Base-by-base conservation (phyloP, 164 flowering plant genomes). In the Sedum album region DNA sequence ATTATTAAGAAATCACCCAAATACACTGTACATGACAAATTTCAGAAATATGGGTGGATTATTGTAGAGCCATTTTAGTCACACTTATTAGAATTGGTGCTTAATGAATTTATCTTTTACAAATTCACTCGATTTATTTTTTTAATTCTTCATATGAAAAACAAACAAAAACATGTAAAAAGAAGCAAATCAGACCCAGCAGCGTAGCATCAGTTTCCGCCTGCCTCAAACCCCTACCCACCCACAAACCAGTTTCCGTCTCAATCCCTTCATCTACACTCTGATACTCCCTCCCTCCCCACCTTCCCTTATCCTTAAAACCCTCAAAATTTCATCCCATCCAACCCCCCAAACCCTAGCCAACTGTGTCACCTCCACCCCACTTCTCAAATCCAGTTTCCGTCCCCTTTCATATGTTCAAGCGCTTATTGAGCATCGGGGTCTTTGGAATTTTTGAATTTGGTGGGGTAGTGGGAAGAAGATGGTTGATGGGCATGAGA, bases 401-500 rank as follows among this genome's bases (percentile, higher is more conserved):
- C 6, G 33, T 15, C 62, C 20, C 60, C 57, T 49, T 30, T 33
- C 31, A 28, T 17, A 5, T 28, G 18, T 28, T 57, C 8, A 57
- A 13, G 62, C 33, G 26, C 61, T 26, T 10, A 55, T 11, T 11
- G 61, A 26, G 33, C 62, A 57, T 57, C 62, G 26, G 62, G 62
- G 33, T 28, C 62, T 20, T 28, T 10, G 62, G 31, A 15, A 28
- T 26, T 13, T 57, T 57, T 57, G 62, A 57, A 57, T 28, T 57
- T 57, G 17, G 62, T 57, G 33, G 2, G 0, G 62, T 28, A 17
- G 48, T 13, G 48, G 48, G 4, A 18, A 26, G 62, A 57, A 28
- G 31, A 55, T 55, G 61, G 61, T 55, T 26, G n/a, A 10, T 25
- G 61, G 61, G 31, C 75, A 69, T 33, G 82, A 75, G 53, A 76